Evolutionary conservation across 176 grass and related monocot genomes (phyloP).

Genomic region (Carex parvula): DNA sequence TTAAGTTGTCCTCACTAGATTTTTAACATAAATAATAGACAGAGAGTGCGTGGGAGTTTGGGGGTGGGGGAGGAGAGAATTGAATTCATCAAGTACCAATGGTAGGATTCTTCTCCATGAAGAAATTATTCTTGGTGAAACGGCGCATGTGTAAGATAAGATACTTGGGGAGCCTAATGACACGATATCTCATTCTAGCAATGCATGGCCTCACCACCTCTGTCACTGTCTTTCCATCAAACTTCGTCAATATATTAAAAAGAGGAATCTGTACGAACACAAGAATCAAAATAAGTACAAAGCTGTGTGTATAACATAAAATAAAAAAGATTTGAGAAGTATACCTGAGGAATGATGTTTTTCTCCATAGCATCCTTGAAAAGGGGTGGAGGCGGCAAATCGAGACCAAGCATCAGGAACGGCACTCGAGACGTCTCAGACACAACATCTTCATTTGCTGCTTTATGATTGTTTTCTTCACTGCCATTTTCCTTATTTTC

Average conservation of each 20-base stretch:
- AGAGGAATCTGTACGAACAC: conserved; percentile 60
- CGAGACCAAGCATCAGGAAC: conserved; percentile 93
- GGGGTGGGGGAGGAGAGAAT: not conserved
- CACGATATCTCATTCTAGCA: conserved; percentile 92
- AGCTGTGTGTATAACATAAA: not conserved
- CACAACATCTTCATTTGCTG: conserved; percentile 35
- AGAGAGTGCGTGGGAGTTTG: not conserved
- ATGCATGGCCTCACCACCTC: conserved; percentile 86
- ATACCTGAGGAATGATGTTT: conserved; percentile 98
- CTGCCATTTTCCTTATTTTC: conserved; percentile 53
- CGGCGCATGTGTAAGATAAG: conserved; percentile 87
- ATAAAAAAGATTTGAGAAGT: not conserved
- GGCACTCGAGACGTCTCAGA: conserved; percentile 76
- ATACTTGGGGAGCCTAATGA: conserved; percentile 79
- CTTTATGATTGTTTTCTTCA: conserved; percentile 53
- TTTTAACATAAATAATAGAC: not conserved
- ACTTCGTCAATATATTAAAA: conserved; percentile 98
- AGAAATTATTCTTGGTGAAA: conserved; percentile 97
- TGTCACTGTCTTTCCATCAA: conserved; percentile 79
- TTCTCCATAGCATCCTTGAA: conserved; percentile 99
- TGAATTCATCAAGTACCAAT: conserved; percentile 42
- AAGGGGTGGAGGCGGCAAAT: conserved; percentile 92
- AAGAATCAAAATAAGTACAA: conserved; percentile 4
- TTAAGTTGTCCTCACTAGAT: not conserved
- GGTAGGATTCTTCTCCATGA: conserved; percentile 90